Percentiles rank a stretch among this genome's conserved stretches.
Conservation (phyloP, 148 eudicot species). For the Camellia granthamiana region DNA sequence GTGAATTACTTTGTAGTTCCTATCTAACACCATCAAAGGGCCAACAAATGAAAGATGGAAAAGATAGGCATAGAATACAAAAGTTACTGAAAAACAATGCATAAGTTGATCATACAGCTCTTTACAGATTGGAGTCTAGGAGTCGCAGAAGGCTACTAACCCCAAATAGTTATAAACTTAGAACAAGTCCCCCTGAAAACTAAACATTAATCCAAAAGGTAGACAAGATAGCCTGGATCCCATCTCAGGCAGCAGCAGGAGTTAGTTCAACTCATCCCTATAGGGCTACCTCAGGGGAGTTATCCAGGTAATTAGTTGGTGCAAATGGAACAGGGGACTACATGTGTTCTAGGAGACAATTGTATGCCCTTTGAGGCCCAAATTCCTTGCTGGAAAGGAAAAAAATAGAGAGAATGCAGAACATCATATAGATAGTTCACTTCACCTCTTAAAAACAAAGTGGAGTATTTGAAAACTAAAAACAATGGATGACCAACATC, state of each 20-base stretch:
- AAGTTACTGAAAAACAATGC: neutral
- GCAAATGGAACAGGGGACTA: neutral
- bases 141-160: neutral
- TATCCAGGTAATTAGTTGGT: neutral
- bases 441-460: neutral
- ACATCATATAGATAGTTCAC: neutral
- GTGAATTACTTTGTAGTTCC: neutral
- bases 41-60: neutral
- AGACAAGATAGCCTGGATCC: conserved; percentile 3
- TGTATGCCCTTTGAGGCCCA: neutral
- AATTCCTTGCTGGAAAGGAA: neutral
- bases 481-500: neutral
- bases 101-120: neutral
- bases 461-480: neutral
- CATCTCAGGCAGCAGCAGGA: neutral
- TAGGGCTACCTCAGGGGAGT: neutral
- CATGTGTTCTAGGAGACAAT: neutral
- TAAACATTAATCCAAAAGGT: neutral
- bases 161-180: neutral
- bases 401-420: no score
- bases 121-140: neutral
- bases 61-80: neutral
- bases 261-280: neutral
- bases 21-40: neutral
- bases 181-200: neutral